Conservation (phyloP, 495 filamentous ascomycete genomes). For the Lindgomyces ingoldianus region DNA sequence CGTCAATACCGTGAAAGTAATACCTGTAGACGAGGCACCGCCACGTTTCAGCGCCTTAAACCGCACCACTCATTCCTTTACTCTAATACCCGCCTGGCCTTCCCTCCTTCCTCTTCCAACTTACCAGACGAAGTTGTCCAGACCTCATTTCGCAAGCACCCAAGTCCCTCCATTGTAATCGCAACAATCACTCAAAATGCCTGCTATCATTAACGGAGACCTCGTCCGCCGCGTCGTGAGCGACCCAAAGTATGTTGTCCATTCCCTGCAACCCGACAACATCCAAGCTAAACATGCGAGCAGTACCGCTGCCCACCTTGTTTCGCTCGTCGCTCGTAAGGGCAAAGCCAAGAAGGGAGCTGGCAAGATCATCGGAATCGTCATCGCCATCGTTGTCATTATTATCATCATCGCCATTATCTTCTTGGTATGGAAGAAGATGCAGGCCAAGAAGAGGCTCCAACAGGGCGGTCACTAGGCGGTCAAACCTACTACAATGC, state of each 20-base stretch:
- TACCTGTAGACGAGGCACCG: no score
- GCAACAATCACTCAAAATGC: neutral
- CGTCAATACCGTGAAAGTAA: no score
- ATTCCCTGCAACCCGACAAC: neutral
- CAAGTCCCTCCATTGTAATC: neutral
- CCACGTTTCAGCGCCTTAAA: no score
- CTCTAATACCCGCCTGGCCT: no score
- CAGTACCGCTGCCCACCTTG: neutral
- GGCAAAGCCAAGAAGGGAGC: neutral
- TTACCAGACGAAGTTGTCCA: no score
- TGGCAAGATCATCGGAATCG: neutral
- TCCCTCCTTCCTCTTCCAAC: no score
- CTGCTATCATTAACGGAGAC: neutral
- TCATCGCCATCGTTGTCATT: neutral
- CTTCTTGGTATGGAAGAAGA: neutral
- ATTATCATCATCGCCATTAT: neutral
- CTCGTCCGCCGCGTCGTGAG: neutral
- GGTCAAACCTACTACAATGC: no score
- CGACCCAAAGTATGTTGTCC: neutral
- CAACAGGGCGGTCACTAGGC: neutral
- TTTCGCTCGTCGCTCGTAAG: neutral
- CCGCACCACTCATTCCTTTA: no score
- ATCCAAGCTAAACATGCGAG: neutral
- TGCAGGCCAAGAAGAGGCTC: neutral
- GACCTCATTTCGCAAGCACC: neutral